phyloP scores from a whole-genome alignment of 768 basidiomycete species.

The Boletellus emodensis region DNA sequence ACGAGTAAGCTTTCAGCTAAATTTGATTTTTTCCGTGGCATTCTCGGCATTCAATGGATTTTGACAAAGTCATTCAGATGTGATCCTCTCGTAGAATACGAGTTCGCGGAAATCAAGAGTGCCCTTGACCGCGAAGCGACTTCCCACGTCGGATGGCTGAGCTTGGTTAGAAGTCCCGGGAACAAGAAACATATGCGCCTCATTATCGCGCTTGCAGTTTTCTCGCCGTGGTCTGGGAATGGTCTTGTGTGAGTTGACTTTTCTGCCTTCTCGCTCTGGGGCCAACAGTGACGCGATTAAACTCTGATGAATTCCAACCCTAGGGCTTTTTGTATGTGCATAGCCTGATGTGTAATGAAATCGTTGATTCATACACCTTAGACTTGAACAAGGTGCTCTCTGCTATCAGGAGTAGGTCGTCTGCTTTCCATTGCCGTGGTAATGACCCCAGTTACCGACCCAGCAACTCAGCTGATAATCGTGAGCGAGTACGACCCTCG shows the following conservation, averaged over 20 bases:
- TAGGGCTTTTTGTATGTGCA: slow-evolving; percentile 28
- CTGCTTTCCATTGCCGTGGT: neutral
- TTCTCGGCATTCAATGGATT: neutral
- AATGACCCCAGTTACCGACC: slow-evolving; percentile 35
- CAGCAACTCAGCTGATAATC: slow-evolving; percentile 40
- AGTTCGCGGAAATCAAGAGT: slow-evolving; percentile 63
- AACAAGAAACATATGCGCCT: slow-evolving; percentile 54
- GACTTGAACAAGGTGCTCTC: slow-evolving; percentile 53
- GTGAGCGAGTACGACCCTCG: slow-evolving; percentile 22
- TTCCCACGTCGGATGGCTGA: slow-evolving; percentile 40
- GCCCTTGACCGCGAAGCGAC: slow-evolving; percentile 41
- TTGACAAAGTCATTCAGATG: neutral
- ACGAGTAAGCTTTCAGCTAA: neutral
- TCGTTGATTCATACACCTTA: slow-evolving; percentile 5
- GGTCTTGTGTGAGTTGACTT: slow-evolving; percentile 37
- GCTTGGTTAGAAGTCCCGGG: slow-evolving; percentile 45
- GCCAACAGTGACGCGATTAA: neutral
- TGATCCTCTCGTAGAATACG: slow-evolving; percentile 50
- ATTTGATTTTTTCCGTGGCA: no score
- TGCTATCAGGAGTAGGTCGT: slow-evolving; percentile 43
- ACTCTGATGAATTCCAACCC: neutral
- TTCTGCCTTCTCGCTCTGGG: neutral
- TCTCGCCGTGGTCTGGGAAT: slow-evolving; percentile 58
- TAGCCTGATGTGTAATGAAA: neutral
- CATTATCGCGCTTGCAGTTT: slow-evolving; percentile 55